Conservation (phyloP, 176 grass and related monocot species). For the Bothriochloa decipiens region DNA sequence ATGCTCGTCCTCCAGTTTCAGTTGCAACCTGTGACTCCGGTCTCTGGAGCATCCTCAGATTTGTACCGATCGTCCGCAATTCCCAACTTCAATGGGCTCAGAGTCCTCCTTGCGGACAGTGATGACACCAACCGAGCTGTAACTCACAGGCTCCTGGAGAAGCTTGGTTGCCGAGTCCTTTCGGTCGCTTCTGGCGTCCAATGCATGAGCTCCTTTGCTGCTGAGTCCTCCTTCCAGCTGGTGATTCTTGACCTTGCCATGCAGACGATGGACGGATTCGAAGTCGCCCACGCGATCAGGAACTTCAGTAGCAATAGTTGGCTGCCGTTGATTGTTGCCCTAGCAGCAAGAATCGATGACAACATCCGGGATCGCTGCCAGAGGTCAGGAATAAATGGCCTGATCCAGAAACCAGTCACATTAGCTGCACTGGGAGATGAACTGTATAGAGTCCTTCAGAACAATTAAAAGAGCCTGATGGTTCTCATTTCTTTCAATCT, state of each 20-base stretch:
- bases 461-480: conserved; percentile 59
- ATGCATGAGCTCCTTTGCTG: conserved; percentile 60
- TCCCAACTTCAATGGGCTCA: conserved; percentile 73
- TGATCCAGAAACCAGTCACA: conserved; percentile 82
- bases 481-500: conserved; percentile 45
- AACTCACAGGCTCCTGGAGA: conserved; percentile 77
- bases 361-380: conserved; percentile 66
- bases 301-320: conserved; percentile 63
- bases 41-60: conserved; percentile 55
- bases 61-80: conserved; percentile 44
- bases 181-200: conserved; percentile 58
- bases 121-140: conserved; percentile 60
- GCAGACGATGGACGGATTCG: conserved; percentile 67
- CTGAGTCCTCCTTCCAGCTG: conserved; percentile 57
- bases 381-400: conserved; percentile 75
- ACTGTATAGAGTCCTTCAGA: conserved; percentile 88
- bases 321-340: conserved; percentile 64
- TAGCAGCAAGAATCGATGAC: conserved; percentile 57
- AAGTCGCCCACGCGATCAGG: conserved; percentile 55
- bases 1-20: conserved; percentile 74
- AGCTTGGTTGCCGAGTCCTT: conserved; percentile 67
- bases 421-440: conserved; percentile 73
- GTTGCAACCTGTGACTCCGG: conserved; percentile 45
- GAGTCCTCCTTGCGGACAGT: conserved; percentile 69
- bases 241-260: conserved; percentile 72